These are phyloP conservation scores for Candida germanica DNA, from an alignment of 805 yeast genomes.

Conservation along the genomic window DNA sequence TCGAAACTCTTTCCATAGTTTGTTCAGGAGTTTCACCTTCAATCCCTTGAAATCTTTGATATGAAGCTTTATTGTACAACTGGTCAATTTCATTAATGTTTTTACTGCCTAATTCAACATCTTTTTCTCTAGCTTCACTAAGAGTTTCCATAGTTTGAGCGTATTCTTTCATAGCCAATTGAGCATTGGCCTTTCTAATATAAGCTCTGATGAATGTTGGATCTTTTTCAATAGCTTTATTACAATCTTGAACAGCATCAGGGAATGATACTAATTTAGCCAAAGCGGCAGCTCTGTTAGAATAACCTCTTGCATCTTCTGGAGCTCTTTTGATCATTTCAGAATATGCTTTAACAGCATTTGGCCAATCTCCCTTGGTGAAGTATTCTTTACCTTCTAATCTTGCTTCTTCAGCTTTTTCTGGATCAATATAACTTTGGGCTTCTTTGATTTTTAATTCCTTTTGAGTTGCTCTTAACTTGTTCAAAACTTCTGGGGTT, in stretches of 20 bases:
- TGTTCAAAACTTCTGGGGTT: constrained; percentile 86
- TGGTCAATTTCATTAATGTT: constrained; percentile 76
- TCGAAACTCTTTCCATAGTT: constrained; percentile 82
- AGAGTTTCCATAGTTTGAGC: constrained; percentile 78
- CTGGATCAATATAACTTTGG: constrained; percentile 80
- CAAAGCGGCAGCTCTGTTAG: constrained; percentile 96
- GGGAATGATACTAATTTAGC: constrained; percentile 96
- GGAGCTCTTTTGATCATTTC: constrained; percentile 99
- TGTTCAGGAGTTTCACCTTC: constrained; percentile 93
- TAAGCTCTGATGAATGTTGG: constrained; percentile 91
- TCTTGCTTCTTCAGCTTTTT: constrained; percentile 93
- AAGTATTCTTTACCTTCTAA: constrained; percentile 85
- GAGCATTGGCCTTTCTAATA: constrained; percentile 94
- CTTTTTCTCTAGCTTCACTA: constrained; percentile 72
- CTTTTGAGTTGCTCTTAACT: constrained; percentile 84
- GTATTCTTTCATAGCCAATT: constrained; percentile 85
- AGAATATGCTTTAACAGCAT: constrained; percentile 88
- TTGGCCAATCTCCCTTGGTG: constrained; percentile 93
- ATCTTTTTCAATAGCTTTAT: constrained; percentile 81
- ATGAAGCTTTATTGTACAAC: constrained; percentile 70
- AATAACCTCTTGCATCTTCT: constrained; percentile 91
- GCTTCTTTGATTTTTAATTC: constrained; percentile 77
- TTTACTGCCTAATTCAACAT: constrained; percentile 59
- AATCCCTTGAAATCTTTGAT: constrained; percentile 74
- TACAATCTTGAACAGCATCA: constrained; percentile 91